Percentiles rank a stretch among this genome's conserved stretches.
These are phyloP conservation scores for Moesziomyces antarcticus DNA, from an alignment of 1,284 basidiomycete species.

Conservation along the genomic window DNA sequence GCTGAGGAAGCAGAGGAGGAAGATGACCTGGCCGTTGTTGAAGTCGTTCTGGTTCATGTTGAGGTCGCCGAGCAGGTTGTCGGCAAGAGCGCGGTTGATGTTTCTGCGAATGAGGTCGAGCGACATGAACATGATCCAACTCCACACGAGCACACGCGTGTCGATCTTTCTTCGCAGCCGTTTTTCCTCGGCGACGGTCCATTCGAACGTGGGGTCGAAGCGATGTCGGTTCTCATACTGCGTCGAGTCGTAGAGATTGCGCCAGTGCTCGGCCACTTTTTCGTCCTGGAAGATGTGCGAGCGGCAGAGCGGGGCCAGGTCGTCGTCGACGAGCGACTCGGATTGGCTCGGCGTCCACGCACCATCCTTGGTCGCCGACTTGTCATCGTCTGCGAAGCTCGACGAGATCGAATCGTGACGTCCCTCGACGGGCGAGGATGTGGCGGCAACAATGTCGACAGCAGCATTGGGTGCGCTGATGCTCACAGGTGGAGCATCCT, in stretches of 20 bases:
- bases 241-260: constrained; percentile 29
- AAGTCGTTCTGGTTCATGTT: constrained; percentile 52
- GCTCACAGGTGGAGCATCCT: constrained; percentile 23
- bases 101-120: constrained; percentile 51
- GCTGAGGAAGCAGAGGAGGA: constrained; percentile 40
- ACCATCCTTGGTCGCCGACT: constrained; percentile 4
- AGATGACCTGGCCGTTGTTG: constrained; percentile 56
- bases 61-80: constrained; percentile 53
- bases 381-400: constrained; percentile 17
- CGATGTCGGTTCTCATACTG: constrained; percentile 43
- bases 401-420: constrained; percentile 24
- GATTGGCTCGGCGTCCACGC: constrained; percentile 10
- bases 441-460: constrained; percentile 8
- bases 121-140: constrained; percentile 44
- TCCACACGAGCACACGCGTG: constrained; percentile 17
- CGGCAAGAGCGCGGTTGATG: constrained; percentile 45
- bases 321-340: constrained; percentile 22
- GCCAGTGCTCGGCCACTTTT: constrained; percentile 37
- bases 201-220: constrained; percentile 35
- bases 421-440: neutral
- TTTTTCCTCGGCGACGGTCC: constrained; percentile 29
- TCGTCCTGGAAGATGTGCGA: constrained; percentile 42
- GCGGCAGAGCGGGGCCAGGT: constrained; percentile 18
- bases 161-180: constrained; percentile 24
- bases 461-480: constrained; percentile 16